Evolutionary conservation across 352 stramenopile species (phyloP).

Genomic region (Phytophthora brassicae): DNA sequence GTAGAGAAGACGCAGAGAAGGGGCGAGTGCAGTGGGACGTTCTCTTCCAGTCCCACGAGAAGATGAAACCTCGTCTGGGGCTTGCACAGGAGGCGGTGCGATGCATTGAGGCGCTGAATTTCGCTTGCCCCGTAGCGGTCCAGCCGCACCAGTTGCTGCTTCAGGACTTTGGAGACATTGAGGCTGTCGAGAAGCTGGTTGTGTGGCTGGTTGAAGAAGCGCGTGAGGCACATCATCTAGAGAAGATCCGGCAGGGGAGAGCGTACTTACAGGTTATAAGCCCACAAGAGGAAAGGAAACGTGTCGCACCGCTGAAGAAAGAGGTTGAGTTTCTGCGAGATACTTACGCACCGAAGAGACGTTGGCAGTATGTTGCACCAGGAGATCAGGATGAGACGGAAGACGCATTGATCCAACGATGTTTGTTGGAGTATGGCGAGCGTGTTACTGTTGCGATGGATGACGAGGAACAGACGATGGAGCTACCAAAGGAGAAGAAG

Average conservation of each 20-base stretch:
- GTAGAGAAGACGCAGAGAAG: constrained; percentile 39
- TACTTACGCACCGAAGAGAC: constrained; percentile 40
- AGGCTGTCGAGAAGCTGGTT: constrained; percentile 51
- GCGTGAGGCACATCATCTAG: constrained; percentile 35
- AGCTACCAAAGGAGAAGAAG: constrained; percentile 4
- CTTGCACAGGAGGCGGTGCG: constrained; percentile 60
- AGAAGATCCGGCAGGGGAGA: constrained; percentile 33
- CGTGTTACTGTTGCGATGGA: constrained; percentile 35
- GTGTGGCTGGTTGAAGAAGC: constrained; percentile 55
- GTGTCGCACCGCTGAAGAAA: constrained; percentile 29
- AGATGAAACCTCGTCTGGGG: constrained; percentile 70
- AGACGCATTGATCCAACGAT: constrained; percentile 76
- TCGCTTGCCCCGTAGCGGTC: constrained; percentile 34
- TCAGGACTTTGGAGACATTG: constrained; percentile 78
- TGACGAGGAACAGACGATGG: constrained; percentile 15
- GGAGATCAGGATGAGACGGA: constrained; percentile 41
- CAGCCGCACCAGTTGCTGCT: constrained; percentile 76
- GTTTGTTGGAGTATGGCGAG: constrained; percentile 82
- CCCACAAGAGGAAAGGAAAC: constrained; percentile 1
- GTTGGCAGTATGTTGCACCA: constrained; percentile 47
- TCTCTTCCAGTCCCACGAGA: constrained; percentile 61
- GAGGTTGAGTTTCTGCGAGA: constrained; percentile 48
- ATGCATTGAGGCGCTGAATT: constrained; percentile 43
- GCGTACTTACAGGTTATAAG: constrained; percentile 36
- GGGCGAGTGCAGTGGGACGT: constrained; percentile 69